These are phyloP conservation scores for Penicillium coffeae DNA, from an alignment of 495 filamentous ascomycete species.

Conservation along the genomic window DNA sequence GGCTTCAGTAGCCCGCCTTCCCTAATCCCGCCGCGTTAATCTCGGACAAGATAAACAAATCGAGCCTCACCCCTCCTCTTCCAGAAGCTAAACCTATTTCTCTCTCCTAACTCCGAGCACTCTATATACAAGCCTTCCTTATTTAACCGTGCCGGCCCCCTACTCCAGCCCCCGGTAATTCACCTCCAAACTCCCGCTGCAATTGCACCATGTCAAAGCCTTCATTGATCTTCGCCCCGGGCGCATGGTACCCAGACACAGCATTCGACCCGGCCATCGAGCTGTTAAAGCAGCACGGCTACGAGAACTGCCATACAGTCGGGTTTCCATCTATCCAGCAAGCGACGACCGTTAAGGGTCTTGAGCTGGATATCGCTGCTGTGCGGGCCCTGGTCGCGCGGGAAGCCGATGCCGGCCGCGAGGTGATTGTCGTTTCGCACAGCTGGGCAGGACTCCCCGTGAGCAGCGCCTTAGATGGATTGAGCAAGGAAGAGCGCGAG, in stretches of 20 bases:
- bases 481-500: constrained; percentile 36
- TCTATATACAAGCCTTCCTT: no score
- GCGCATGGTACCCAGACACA: constrained; percentile 35
- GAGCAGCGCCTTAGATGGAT: constrained; percentile 43
- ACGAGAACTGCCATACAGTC: constrained; percentile 15
- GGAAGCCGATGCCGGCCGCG: constrained; percentile 25
- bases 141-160: no score
- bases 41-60: no score
- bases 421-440: constrained; percentile 37
- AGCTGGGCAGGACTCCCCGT: constrained; percentile 51
- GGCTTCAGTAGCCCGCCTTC: no score
- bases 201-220: constrained; percentile 27
- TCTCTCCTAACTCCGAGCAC: no score
- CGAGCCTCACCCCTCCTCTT: no score
- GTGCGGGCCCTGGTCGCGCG: constrained; percentile 24
- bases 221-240: constrained; percentile 32
- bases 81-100: no score
- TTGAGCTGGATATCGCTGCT: constrained; percentile 27
- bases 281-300: constrained; percentile 19
- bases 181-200: no score
- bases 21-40: no score
- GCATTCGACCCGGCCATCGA: constrained; percentile 28
- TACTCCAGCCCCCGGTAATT: no score
- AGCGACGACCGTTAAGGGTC: constrained; percentile 19
- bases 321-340: constrained; percentile 33